Evolutionary conservation across 305 asterid species (phyloP), one percentile per base, ranked within the genome.

Genomic region (Fraxinus floribunda): DNA sequence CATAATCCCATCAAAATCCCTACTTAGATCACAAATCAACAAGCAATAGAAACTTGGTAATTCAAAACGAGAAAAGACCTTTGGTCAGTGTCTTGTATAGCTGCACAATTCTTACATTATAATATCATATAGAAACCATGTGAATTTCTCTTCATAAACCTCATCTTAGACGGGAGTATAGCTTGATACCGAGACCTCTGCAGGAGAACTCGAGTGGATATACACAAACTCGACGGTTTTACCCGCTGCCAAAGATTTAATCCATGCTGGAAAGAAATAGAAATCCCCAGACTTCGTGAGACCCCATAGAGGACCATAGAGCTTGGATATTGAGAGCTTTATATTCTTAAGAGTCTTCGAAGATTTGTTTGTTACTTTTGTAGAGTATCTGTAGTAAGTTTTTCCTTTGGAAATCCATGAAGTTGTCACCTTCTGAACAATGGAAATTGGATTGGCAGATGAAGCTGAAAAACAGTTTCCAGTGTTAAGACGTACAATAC

Each of bases 301-400:
- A 78, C 94, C 94, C 94, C 94, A 91, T 2, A 90, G 80, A 35
- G 94, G 94, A 15, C 94, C 94, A 30, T 84, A 87, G 78, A 91
- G 91, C 84, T 89, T 84, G 22, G 84, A 30, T 60, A 91, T 77
- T 2, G 88, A 79, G 60, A 91, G 79, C 82, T 84, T 91, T 82
- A 91, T 77, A 39, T 85, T 90, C 89, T 83, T 87, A 66, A 90
- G 49, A 4, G 87, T 90, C 88, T 87, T 88, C 5, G 83, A 78
- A 7, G 94, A 91, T 16, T 86, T 90, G 89, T 91, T 91, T 76
- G 88, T 90, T 75, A 91, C 80, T 62, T 85, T 82, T 10, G 88
- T 77, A 0, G 91, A 87, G 89, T 90, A 91, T 84, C 93, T 85
- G 84, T 91, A 83, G 90, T 90, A 91, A 35, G 85, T 86, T 77